phyloP scores from a whole-genome alignment of 176 grass and related monocot species.

The Aegilops speltoides region DNA sequence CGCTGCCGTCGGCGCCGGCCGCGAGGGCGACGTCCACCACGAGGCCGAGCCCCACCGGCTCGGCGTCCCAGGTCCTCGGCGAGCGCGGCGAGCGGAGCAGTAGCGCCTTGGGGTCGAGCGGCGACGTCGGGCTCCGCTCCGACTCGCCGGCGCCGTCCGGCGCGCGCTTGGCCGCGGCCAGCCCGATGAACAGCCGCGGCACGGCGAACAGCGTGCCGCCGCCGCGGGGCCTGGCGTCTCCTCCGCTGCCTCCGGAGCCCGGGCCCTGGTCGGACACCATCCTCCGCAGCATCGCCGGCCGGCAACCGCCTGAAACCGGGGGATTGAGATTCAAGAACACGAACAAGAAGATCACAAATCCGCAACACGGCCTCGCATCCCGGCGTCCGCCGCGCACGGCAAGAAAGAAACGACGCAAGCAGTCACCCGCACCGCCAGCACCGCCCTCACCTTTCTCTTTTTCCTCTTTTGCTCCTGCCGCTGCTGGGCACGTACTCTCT shows the following conservation, averaged over 20 bases:
- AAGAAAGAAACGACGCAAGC: constrained; percentile 22
- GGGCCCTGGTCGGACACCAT: constrained; percentile 49
- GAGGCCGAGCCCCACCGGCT: constrained; percentile 66
- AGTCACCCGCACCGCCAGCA: background rate
- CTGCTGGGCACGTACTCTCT: no score
- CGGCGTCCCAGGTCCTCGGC: constrained; percentile 63
- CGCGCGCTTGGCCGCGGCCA: constrained; percentile 50
- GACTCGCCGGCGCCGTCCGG: constrained; percentile 53
- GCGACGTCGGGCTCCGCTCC: constrained; percentile 82
- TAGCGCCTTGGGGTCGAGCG: constrained; percentile 72
- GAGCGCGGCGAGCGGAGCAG: constrained; percentile 55
- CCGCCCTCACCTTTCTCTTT: constrained; percentile 27
- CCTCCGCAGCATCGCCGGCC: constrained; percentile 56
- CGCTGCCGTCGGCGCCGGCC: background rate
- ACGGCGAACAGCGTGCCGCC: constrained; percentile 57
- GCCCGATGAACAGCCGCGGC: constrained; percentile 66
- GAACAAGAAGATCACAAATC: background rate
- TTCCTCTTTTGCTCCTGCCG: background rate
- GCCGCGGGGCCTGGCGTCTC: constrained; percentile 29
- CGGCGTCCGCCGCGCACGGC: background rate
- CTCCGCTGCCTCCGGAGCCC: constrained; percentile 19
- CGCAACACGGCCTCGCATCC: background rate
- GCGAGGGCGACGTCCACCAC: constrained; percentile 54
- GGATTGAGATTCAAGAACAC: background rate
- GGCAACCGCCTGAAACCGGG: constrained; percentile 20